Evolutionary conservation across 2,329 filamentous ascomycete species (phyloP), one percentile per base, ranked within the genome.

Genomic region (Botryosphaeria agaves): DNA sequence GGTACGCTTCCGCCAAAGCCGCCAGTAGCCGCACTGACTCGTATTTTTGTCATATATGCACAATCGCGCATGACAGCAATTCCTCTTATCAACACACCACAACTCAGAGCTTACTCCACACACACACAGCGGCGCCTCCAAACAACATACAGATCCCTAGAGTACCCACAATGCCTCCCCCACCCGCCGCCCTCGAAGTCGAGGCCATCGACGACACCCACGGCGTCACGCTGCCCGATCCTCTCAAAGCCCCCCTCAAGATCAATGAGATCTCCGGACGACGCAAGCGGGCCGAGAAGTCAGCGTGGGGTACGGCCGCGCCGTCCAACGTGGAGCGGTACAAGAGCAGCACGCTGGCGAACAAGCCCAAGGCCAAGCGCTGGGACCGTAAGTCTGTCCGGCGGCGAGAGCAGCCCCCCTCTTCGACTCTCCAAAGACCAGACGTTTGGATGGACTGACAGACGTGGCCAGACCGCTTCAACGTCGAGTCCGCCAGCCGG

Each of bases 321-420:
- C 66, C 69, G 30, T 76, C 78, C 2, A 75, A 76, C 52, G 81
- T 80, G 51, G 77, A 85, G 43, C 73, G 79, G 61, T 94, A 91
- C 56, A 89, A 89, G 56, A 72, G 72, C 31, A 64, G 71, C 32
- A 74, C 55, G 37, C 56, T 72, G 49, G 45, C 53, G 18, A 52
- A 61, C 40, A 85, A 87, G 48, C 78, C 80, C 3, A 76, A 74
- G 46, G 79, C 87, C 3, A 83, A 76, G 52, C 62, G 73, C 51
- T 94, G 81, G 77, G 80, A 92, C 47, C 69, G 82, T 91, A 59
- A 60, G 80, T 71, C 27, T 29, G 30, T 32, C 11, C 18, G 7
- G 17, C 12, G 12, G 5, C 18, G 17, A 4, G 19, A 17, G 15
- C 8, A 34, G 18, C 7, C 21, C 26, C 25, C 30, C 18, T 12